Base-by-base conservation (phyloP, 2,329 filamentous ascomycete species). In the Venturia effusa region DNA sequence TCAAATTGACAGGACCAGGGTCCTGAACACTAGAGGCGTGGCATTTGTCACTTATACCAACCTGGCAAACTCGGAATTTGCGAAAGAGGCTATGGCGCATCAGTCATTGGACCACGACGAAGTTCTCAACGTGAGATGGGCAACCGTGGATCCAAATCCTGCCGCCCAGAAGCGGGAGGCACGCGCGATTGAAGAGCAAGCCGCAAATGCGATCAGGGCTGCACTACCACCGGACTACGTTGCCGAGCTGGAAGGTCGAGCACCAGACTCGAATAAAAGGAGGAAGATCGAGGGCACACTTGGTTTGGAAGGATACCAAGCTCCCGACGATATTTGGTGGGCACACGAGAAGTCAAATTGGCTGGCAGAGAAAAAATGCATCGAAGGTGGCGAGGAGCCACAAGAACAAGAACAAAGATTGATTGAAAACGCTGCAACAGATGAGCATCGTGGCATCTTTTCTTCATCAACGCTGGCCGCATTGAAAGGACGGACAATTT, bases 11-110 rank as follows among this genome's bases (percentile, higher is more conserved):
- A 84, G 94, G 55, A 87, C 88, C 59, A 87, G 94, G 34, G 93
- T 97, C 1, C 79, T 99, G 17, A 97, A 95, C 64, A 87, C 86
- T 0, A 80, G 93, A 48, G 95, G 94, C 63, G 94, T 99, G 24
- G 95, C 88, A 0, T 99, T 99, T 74, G 87, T 99, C 64, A 99
- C 95, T 11, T 97, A 97, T 73, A 83, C 84, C 30, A 96, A 96
- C 73, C 90, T 96, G 72, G 74, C 74, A n/a, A 77, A 76, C 63
- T 66, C 67, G 1, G 73, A 76, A 64, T 76, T 76, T 59, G 74
- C 74, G 30, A 76, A 93, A 73, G 92, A 96, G 75, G 90, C 94
- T 0, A 97, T 99, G 93, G 90, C 91, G 5, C 91, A 97, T 72
- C 94, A 99, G 77, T 85, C 86, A 0, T 80, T 99, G 34, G 94